Evolutionary conservation across 1,139 yeast genomes (phyloP), one percentile per base, ranked within the genome.

Genomic region (Kodamaea sp.): DNA sequence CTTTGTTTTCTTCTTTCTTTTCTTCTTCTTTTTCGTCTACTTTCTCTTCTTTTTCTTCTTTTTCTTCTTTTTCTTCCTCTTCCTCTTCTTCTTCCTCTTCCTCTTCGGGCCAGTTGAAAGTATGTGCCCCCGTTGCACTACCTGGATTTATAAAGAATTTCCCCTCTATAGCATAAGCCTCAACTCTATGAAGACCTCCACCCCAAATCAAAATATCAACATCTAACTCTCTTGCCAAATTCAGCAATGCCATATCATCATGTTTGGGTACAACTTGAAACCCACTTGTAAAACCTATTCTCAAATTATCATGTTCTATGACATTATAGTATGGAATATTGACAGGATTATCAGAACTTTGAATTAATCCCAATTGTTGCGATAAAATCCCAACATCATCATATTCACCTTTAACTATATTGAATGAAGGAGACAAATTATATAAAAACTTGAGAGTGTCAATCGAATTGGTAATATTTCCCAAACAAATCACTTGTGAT

Each of bases 191-290:
- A 2, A 96, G 83, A 0, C 96, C 96, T 8, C 44, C 44, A n/a
- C 97, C 97, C 87, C 95, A 88, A n/a, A 92, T 71, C 52, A 92
- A 69, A 7, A 92, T 76, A 60, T 92, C 97, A 34, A 87, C 97
- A 57, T 90, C 95, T 70, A 90, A 70, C 62, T 89, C 92, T 44
- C 98, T 73, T 0, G 98, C 96, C 43, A 86, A 75, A 1, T 85
- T 78, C 51, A 87, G 70, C 43, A 92, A 69, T 33, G 95, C 82
- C 52, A 90, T 78, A 3, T 97, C 95, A 54, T 92, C 98, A 34
- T 80, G 79, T 45, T 80, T 78, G 1, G 98, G 98, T 8, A 90
- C 82, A 2, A 89, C 71, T 27, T 85, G 84, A 58, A 79, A 84
- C 7, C 97, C 97, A 50, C 86, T 84, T 6, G 92, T 81, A 50